Evolutionary conservation across 2,329 filamentous ascomycete species (phyloP).

Genomic region (Fusarium xylarioides): DNA sequence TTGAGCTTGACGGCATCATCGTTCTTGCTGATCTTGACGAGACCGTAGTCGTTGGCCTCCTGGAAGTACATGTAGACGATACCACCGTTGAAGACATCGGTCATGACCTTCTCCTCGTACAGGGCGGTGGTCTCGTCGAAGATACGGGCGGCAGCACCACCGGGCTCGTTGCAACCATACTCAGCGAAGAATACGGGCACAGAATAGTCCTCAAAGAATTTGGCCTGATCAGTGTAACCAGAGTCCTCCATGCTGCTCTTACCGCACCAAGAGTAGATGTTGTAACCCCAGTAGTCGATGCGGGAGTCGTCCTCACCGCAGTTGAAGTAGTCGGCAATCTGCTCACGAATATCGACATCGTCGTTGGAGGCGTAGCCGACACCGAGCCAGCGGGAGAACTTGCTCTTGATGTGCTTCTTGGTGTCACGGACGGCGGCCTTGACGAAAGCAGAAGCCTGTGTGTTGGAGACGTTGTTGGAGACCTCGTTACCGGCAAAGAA

Average conservation of each 20-base stretch:
- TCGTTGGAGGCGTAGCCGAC: constrained; percentile 98
- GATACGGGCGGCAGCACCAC: constrained; percentile 70
- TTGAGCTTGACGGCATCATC: constrained; percentile 70
- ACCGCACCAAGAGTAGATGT: constrained; percentile 99
- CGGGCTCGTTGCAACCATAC: constrained; percentile 87
- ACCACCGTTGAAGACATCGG: constrained; percentile 87
- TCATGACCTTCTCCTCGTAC: constrained; percentile 83
- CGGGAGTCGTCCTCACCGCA: constrained; percentile 72
- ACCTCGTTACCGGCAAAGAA: constrained; percentile 99
- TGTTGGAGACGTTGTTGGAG: constrained; percentile 88
- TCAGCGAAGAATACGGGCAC: constrained; percentile 98
- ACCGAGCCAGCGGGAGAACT: constrained; percentile 80
- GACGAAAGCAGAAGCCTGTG: constrained; percentile 88
- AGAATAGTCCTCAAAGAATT: constrained; percentile 88
- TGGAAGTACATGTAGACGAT: constrained; percentile 99
- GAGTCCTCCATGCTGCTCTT: constrained; percentile 79
- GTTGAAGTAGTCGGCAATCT: constrained; percentile 94
- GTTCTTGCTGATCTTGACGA: constrained; percentile 68
- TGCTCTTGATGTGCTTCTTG: constrained; percentile 89
- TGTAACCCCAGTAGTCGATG: constrained; percentile 99
- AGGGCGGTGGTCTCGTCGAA: constrained; percentile 89
- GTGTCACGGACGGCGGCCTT: constrained; percentile 97
- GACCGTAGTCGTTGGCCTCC: constrained; percentile 88
- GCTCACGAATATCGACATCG: constrained; percentile 80
- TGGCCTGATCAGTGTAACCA: constrained; percentile 81